Percentiles rank a stretch among this genome's conserved stretches.
Evolutionary conservation across 2,329 filamentous ascomycete species (phyloP).

Genomic region (Diaporthe australafricana): DNA sequence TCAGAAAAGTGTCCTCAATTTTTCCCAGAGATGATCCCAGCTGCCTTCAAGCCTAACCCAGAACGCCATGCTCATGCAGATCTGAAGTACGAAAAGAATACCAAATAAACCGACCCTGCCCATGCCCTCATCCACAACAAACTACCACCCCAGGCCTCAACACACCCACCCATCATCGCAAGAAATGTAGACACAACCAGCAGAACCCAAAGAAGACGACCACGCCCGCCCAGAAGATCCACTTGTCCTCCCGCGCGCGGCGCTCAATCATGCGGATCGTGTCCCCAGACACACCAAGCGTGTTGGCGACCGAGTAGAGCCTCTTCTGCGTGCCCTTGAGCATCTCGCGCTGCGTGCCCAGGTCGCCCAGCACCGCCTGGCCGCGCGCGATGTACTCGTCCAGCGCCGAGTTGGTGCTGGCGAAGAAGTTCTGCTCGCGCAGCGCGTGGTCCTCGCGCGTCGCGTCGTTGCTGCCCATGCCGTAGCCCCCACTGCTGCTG

Average conservation of each 20-base stretch:
- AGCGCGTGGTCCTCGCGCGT: conserved; percentile 84
- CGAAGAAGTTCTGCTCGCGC: conserved; percentile 89
- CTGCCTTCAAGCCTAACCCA: background rate
- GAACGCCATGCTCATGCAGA: conserved; percentile 38
- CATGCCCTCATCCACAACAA: too few species aligned
- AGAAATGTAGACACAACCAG: conserved; percentile 87
- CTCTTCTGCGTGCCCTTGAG: conserved; percentile 93
- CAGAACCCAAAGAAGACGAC: conserved; percentile 91
- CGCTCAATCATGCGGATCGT: conserved; percentile 98
- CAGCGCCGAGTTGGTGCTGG: conserved; percentile 82
- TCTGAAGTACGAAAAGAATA: background rate
- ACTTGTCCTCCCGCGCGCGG: conserved; percentile 93
- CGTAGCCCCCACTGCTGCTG: conserved; percentile 47
- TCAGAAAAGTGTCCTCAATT: background rate
- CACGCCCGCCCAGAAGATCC: conserved; percentile 93
- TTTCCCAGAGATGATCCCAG: conserved; percentile 5
- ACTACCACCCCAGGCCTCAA: too few species aligned
- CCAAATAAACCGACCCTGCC: background rate
- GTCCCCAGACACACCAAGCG: conserved; percentile 91
- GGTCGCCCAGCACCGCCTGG: conserved; percentile 87
- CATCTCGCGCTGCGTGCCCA: conserved; percentile 92
- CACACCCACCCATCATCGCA: conserved; percentile 66
- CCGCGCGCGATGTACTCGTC: conserved; percentile 96
- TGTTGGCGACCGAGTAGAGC: conserved; percentile 93
- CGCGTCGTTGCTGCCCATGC: conserved; percentile 70